These are phyloP conservation scores for Acrodontium crateriforme DNA, from an alignment of 2,329 filamentous ascomycete species.

Conservation along the genomic window DNA sequence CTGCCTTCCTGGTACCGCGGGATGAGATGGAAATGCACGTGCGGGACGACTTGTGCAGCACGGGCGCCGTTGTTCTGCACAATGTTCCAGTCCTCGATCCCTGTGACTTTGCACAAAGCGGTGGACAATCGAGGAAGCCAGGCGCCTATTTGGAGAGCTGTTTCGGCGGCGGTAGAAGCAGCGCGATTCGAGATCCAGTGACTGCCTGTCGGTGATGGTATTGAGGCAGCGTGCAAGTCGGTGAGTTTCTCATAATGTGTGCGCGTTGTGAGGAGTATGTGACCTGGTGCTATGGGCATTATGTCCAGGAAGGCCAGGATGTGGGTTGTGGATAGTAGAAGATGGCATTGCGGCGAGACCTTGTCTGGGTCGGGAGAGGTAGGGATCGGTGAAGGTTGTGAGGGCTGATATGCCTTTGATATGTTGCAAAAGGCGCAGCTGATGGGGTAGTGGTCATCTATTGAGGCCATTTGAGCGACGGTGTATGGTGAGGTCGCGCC, in stretches of 20 bases:
- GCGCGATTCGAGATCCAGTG: slow-evolving; percentile 9
- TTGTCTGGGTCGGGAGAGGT: slow-evolving; percentile 21
- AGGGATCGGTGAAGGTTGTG: slow-evolving; percentile 19
- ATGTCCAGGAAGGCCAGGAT: slow-evolving; percentile 89
- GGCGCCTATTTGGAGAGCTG: slow-evolving; percentile 25
- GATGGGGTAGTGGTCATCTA: slow-evolving; percentile 27
- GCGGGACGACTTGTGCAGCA: slow-evolving; percentile 82
- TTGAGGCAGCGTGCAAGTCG: slow-evolving; percentile 37
- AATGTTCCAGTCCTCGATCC: slow-evolving; percentile 79
- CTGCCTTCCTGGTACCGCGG: slow-evolving; percentile 50
- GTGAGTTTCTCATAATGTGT: slow-evolving; percentile 64
- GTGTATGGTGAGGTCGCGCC: too few relatives aligned
- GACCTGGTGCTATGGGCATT: slow-evolving; percentile 69
- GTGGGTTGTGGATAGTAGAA: slow-evolving; percentile 64
- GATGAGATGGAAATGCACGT: slow-evolving; percentile 91
- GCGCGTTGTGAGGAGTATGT: slow-evolving; percentile 70
- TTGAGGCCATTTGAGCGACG: too few relatives aligned
- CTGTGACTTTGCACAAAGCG: slow-evolving; percentile 55
- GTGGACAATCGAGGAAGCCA: slow-evolving; percentile 58
- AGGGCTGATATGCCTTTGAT: slow-evolving; percentile 36
- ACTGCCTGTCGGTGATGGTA: slow-evolving; percentile 3
- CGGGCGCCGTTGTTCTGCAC: slow-evolving; percentile 88
- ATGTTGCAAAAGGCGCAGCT: slow-evolving; percentile 47
- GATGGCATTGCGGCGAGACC: slow-evolving; percentile 27
- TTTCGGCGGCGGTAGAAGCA: slow-evolving; percentile 4